phyloP scores from a whole-genome alignment of 2,329 filamentous ascomycete genomes.

The Geosmithia morbida region DNA sequence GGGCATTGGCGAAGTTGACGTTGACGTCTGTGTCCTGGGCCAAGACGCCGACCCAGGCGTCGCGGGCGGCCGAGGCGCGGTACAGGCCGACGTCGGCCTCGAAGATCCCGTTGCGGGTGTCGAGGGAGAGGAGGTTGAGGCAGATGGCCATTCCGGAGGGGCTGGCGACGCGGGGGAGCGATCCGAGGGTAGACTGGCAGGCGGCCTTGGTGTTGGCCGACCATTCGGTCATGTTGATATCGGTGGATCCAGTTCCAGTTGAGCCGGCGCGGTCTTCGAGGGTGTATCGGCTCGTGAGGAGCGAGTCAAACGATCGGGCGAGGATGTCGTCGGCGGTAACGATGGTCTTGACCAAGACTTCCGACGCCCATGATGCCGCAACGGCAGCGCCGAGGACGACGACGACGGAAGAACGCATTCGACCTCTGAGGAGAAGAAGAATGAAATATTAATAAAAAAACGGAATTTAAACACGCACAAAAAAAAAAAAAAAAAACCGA shows the following conservation, averaged over 20 bases:
- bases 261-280: not conserved
- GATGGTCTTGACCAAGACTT: constrained; percentile 4
- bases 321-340: constrained; percentile 15
- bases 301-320: constrained; percentile 11
- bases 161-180: constrained; percentile 47
- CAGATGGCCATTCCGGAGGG: constrained; percentile 67
- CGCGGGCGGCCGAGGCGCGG: constrained; percentile 47
- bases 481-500: too few relatives aligned
- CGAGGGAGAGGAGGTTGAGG: constrained; percentile 64
- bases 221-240: constrained; percentile 40
- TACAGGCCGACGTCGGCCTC: constrained; percentile 66
- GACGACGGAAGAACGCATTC: not conserved
- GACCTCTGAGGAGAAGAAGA: not conserved
- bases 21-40: constrained; percentile 38
- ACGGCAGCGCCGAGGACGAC: not conserved
- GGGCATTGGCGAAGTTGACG: constrained; percentile 34
- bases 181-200: constrained; percentile 41
- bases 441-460: not conserved
- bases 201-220: constrained; percentile 37
- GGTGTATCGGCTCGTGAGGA: constrained; percentile 3
- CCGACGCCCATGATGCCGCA: constrained; percentile 5
- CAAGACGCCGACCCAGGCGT: constrained; percentile 34
- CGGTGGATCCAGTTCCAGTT: constrained; percentile 3
- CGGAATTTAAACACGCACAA: not conserved
- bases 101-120: constrained; percentile 55